These are phyloP conservation scores for Saccharum hybrid DNA, from an alignment of 202 grass and related monocot genomes.

Conservation along the genomic window DNA sequence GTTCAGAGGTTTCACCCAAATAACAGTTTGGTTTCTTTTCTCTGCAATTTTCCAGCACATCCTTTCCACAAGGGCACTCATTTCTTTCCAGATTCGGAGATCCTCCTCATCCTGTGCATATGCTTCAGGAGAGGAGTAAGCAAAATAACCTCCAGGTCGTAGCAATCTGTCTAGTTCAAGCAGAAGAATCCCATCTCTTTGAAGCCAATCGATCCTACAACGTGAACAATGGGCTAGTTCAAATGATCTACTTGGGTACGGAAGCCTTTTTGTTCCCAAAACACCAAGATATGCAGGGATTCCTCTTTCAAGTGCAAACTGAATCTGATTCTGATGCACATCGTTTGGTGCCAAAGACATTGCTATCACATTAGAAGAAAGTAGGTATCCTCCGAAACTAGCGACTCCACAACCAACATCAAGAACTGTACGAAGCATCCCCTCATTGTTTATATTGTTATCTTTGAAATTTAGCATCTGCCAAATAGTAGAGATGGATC, in stretches of 20 bases:
- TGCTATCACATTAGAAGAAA: constrained; percentile 88
- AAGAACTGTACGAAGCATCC: constrained; percentile 86
- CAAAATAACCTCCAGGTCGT: constrained; percentile 95
- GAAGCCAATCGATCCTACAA: constrained; percentile 98
- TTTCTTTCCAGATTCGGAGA: constrained; percentile 92
- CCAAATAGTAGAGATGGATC: constrained; percentile 37
- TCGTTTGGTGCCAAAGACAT: constrained; percentile 99
- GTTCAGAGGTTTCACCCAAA: constrained; percentile 98
- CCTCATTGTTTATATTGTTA: constrained; percentile 87
- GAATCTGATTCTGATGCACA: constrained; percentile 98
- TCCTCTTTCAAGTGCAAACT: constrained; percentile 98
- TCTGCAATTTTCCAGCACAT: constrained; percentile 99
- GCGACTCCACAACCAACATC: constrained; percentile 99
- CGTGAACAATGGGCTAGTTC: constrained; percentile 97
- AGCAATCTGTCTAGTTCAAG: constrained; percentile 96
- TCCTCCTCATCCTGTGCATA: constrained; percentile 99
- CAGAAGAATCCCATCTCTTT: constrained; percentile 95
- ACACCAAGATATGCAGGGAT: constrained; percentile 98
- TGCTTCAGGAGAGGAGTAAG: constrained; percentile 96
- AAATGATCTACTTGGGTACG: constrained; percentile 95
- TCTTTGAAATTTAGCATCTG: constrained; percentile 96
- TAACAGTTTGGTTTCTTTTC: constrained; percentile 97
- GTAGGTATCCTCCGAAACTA: constrained; percentile 95
- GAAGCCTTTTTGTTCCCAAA: constrained; percentile 96
- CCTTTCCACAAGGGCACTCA: constrained; percentile 89